These are phyloP conservation scores for Polychaeton citri DNA, from an alignment of 2,329 filamentous ascomycete genomes.

Conservation along the genomic window DNA sequence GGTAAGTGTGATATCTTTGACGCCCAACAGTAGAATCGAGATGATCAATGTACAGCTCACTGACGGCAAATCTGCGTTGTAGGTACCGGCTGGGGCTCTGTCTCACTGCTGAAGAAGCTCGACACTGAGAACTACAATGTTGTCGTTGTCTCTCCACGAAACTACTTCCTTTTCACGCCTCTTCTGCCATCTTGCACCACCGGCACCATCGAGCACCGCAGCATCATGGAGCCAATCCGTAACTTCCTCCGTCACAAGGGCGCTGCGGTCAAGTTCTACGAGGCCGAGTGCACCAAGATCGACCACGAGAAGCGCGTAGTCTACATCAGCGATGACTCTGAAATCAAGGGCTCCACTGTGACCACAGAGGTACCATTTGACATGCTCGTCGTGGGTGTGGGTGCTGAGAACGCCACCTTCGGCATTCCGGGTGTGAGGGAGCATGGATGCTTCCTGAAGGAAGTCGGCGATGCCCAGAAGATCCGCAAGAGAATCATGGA, in stretches of 20 bases:
- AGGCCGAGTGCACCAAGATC: conserved; percentile 92
- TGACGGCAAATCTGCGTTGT: too few relatives aligned
- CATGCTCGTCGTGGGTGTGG: conserved; percentile 94
- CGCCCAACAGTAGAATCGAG: too few relatives aligned
- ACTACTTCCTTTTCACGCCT: conserved; percentile 99
- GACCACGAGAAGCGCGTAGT: conserved; percentile 83
- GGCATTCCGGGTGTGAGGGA: conserved; percentile 90
- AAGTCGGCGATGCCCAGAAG: conserved; percentile 87
- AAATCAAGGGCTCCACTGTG: conserved; percentile 70
- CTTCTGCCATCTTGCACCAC: conserved; percentile 95
- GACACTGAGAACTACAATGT: conserved; percentile 99
- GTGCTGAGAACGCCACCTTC: conserved; percentile 96
- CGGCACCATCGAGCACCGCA: conserved; percentile 94
- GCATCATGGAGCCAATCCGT: conserved; percentile 98
- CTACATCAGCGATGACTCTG: conserved; percentile 81
- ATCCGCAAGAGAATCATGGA: conserved; percentile 99
- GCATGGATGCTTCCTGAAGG: conserved; percentile 95
- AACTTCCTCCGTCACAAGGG: conserved; percentile 94
- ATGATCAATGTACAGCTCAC: not conserved
- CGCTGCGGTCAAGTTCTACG: conserved; percentile 88
- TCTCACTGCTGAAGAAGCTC: conserved; percentile 95
- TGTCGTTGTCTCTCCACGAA: conserved; percentile 90
- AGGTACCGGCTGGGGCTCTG: conserved; percentile 95
- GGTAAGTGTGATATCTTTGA: conserved; percentile 44
- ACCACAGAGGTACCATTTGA: conserved; percentile 91